phyloP scores from a whole-genome alignment of 768 basidiomycete species.

The Candolleomyces eurysporus region DNA sequence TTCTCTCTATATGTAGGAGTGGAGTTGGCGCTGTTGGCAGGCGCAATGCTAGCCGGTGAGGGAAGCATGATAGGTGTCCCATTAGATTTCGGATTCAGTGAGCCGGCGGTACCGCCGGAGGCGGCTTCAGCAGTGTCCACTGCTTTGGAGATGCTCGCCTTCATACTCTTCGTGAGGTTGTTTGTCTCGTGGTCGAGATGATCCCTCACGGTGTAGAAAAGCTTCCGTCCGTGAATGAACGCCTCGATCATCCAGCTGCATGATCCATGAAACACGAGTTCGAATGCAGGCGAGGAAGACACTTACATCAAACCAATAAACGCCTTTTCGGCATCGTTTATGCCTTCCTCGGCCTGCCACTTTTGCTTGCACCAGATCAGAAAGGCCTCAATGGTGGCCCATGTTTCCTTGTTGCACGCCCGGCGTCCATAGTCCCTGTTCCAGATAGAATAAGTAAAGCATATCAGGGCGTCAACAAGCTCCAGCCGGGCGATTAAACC shows the following conservation, averaged over 20 bases:
- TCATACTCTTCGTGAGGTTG: conserved; percentile 31
- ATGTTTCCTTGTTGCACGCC: conserved; percentile 57
- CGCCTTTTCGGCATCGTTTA: conserved; percentile 54
- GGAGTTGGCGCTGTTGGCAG: conserved; percentile 71
- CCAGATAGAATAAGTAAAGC: conserved; percentile 85
- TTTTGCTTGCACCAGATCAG: conserved; percentile 72
- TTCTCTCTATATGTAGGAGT: conserved; percentile 66
- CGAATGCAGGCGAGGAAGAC: conserved; percentile 19
- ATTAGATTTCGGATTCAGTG: conserved; percentile 36
- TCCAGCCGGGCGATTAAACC: conserved; percentile 76
- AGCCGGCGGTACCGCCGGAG: conserved; percentile 23
- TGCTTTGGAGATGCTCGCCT: conserved; percentile 38
- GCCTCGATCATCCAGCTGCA: conserved; percentile 77
- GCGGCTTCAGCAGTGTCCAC: conserved; percentile 33
- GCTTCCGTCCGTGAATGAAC: conserved; percentile 54
- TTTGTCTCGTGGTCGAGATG: conserved; percentile 40
- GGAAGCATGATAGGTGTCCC: conserved; percentile 74
- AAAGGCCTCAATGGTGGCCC: conserved; percentile 68
- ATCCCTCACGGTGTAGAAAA: conserved; percentile 30
- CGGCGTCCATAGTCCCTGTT: conserved; percentile 62
- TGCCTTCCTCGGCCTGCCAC: conserved; percentile 54
- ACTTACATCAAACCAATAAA: conserved; percentile 82
- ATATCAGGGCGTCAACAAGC: conserved; percentile 76
- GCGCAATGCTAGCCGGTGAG: conserved; percentile 68
- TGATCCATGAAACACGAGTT: conserved; percentile 28